Evolutionary conservation across 306 rosid species (phyloP), one percentile per base, ranked within the genome.

Genomic region (Begonia peltatifolia): DNA sequence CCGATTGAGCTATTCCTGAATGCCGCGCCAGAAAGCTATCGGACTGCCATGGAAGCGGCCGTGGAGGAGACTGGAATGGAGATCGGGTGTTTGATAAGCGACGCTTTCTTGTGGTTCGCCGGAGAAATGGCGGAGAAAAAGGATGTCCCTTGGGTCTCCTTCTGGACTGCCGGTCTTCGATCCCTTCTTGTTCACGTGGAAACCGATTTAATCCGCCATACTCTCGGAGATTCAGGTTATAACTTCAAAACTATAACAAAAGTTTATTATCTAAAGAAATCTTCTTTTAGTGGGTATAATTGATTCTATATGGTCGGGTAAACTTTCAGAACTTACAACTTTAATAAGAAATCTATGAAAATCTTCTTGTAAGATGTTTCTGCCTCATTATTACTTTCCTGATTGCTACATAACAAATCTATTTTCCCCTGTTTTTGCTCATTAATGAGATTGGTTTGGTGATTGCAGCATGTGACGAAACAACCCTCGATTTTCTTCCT

Each of bases 81-180:
- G 12, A 50, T 76, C 11, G 73, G 78, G 14, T 85, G 94, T 52
- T 53, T 89, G 51, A 11, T 89, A 2, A 64, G 85, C 0, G 95
- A 89, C 7, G 97, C 95, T 0, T 80, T 85, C 14, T 56, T 51
- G 12, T 79, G 81, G 87, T 82, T 89, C 17, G 79, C 64, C 17
- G 87, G 74, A 0, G 84, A 78, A 1, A 10, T 82, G 60, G 85
- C 87, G 0, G 63, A 44, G 5, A 64, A 78, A 56, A 51, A 75
- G 68, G 10, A 54, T 14, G 79, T 72, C 9, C 75, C 71, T 17
- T 89, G 95, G 97, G 46, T 85, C 10, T 79, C 97, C 35, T 52
- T 89, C 0, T 85, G 95, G 97, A 78, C 87, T 16, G 84, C 85
- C 0, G 95, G 79, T 14, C 82, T 87, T 41, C 79, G 77, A 13